phyloP scores from a whole-genome alignment of 2,329 filamentous ascomycete genomes.

The Gyromitra esculenta region DNA sequence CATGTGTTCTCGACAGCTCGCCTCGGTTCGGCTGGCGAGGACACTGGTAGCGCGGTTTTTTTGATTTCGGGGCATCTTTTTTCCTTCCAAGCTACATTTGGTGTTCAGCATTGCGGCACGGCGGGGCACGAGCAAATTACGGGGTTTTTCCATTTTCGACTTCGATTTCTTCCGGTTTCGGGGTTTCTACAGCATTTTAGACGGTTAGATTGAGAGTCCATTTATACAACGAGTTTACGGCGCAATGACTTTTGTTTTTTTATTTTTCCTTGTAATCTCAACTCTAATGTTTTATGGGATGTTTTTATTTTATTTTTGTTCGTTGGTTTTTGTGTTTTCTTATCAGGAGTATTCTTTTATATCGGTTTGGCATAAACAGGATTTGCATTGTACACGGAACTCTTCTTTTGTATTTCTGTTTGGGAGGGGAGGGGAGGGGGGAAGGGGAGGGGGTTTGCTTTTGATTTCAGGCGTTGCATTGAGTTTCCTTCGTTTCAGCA shows the following conservation, averaged over 20 bases:
- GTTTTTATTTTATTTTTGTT: constrained; percentile 25
- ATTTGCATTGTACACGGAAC: background rate
- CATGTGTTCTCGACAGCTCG: constrained; percentile 1
- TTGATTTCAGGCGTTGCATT: constrained; percentile 18
- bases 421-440: background rate
- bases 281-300: constrained; percentile 23
- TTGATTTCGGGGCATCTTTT: background rate
- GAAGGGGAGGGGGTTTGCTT: constrained; percentile 1
- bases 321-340: constrained; percentile 7
- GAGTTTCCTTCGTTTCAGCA: constrained; percentile 18
- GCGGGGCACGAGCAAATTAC: constrained; percentile 14
- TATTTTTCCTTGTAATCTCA: constrained; percentile 11
- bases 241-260: constrained; percentile 25
- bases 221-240: constrained; percentile 34
- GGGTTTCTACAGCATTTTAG: constrained; percentile 17
- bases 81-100: constrained; percentile 8
- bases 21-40: constrained; percentile 4
- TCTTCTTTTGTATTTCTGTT: constrained; percentile 23
- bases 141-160: constrained; percentile 18
- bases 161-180: constrained; percentile 20
- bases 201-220: constrained; percentile 15
- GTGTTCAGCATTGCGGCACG: constrained; percentile 28
- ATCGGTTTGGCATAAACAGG: constrained; percentile 6
- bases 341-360: constrained; percentile 27
- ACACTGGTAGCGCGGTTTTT: constrained; percentile 17